Evolutionary conservation across 495 filamentous ascomycete species (phyloP), one percentile per base, ranked within the genome.

Genomic region (Penicillium tannophilum): DNA sequence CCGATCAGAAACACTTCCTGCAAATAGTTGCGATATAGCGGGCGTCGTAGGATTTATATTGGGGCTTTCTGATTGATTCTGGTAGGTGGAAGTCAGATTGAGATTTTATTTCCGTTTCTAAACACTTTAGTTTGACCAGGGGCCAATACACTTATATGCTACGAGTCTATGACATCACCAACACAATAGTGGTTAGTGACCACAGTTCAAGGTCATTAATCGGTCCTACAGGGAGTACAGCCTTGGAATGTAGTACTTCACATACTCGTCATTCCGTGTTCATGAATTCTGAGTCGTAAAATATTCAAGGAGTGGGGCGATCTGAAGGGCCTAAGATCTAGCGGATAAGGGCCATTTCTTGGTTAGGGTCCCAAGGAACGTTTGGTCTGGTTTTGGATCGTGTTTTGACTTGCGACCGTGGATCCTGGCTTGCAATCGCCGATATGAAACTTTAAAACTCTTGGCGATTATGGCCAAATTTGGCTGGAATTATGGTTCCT

Each of bases 201-300:
- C 28, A 28, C 28, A 28, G 4, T 28, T 28, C 28, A 28, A 2
- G 28, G 28, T 36, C 33, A 36, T 36, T 23, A 23, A 23, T 11
- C 12, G 33, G 33, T 36, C 33, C 33, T 36, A 36, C 33, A 36
- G 10, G 49, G 2, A 97, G 93, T 59, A 93, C 93, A 31, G 93
- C 91, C 76, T 97, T 98, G 2, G 91, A 92, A 71, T 97, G 95
- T 77, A 98, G 96, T 20, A 93, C 93, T 24, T 58, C 55, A 42
- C 6, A 30, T 23, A 58, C n/a, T 24, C 6, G 33, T 11, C 3
- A 36, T 10, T 36, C 12, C 33, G 8, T 14, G 3, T 36, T 36
- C 33, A 11, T 36, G 7, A 7, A 36, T 3, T 36, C 33, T 36
- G 33, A 36, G 33, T 36, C 10, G 10, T 36, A 36, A 36, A 9